Conservation (phyloP, 805 yeast species). For the Candida ulmi region DNA sequence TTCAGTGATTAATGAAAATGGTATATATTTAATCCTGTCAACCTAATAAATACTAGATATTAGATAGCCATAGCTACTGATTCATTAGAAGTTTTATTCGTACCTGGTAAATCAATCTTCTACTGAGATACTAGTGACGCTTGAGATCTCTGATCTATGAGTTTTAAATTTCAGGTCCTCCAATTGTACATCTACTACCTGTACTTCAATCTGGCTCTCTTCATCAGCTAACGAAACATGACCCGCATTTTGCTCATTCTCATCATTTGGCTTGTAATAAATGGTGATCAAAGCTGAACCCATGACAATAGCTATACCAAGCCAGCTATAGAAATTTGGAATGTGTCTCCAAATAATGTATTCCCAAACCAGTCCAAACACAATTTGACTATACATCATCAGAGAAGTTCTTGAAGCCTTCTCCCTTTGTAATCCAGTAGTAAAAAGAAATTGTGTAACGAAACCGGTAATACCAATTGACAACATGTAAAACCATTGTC, state of each 20-base stretch:
- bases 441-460: conserved; percentile 64
- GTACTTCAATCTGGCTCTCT: not conserved
- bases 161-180: not conserved
- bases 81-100: too few species aligned
- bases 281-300: conserved; percentile 39
- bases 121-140: too few species aligned
- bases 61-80: too few species aligned
- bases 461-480: conserved; percentile 71
- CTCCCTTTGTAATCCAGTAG: conserved; percentile 75
- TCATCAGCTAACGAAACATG: not conserved
- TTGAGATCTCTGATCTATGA: not conserved
- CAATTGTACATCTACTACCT: not conserved
- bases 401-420: conserved; percentile 65
- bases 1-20: conserved; percentile 20
- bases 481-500: conserved; percentile 59
- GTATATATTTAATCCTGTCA: too few species aligned
- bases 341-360: conserved; percentile 57
- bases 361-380: conserved; percentile 73
- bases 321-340: conserved; percentile 57
- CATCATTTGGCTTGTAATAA: conserved; percentile 38
- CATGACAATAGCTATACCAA: conserved; percentile 61
- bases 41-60: not conserved
- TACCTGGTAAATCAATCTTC: too few species aligned
- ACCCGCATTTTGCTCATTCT: not conserved
- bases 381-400: conserved; percentile 64